These are phyloP conservation scores for Psilocybe sp. DNA, from an alignment of 768 basidiomycete species.

Conservation along the genomic window DNA sequence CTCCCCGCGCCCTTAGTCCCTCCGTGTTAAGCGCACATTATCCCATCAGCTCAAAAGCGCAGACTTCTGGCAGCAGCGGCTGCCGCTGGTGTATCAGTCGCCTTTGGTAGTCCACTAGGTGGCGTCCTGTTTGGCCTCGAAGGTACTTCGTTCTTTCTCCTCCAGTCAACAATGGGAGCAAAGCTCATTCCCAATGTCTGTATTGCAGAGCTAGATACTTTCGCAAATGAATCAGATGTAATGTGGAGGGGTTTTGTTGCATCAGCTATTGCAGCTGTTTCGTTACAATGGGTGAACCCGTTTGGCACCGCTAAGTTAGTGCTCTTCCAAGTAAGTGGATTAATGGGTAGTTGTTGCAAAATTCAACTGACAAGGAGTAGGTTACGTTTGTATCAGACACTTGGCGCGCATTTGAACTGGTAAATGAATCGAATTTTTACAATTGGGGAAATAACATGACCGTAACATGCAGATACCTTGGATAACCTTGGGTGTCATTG, in stretches of 20 bases:
- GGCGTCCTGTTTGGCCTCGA: slow-evolving; percentile 86
- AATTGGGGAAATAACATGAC: no score
- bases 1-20: not conserved
- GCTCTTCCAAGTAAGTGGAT: slow-evolving; percentile 58
- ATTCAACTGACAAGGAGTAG: slow-evolving; percentile 21
- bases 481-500: slow-evolving; percentile 59
- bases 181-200: not conserved
- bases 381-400: slow-evolving; percentile 57
- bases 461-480: slow-evolving; percentile 57
- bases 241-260: slow-evolving; percentile 90
- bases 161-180: not conserved
- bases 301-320: slow-evolving; percentile 85
- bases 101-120: slow-evolving; percentile 84
- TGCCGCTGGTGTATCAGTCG: slow-evolving; percentile 84
- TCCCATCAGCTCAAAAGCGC: slow-evolving; percentile 66
- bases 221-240: slow-evolving; percentile 71
- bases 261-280: slow-evolving; percentile 82
- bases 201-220: slow-evolving; percentile 58
- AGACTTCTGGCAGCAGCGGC: slow-evolving; percentile 81
- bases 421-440: slow-evolving; percentile 23
- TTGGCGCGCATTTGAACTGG: slow-evolving; percentile 74
- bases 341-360: not conserved
- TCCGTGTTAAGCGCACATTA: not conserved
- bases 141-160: slow-evolving; percentile 29
- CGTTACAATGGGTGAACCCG: slow-evolving; percentile 80